A percentile compares a stretch with the other conserved stretches of the same genome.
Conservation (phyloP, 2,329 filamentous ascomycete species). For the Exophiala xenobiotica region DNA sequence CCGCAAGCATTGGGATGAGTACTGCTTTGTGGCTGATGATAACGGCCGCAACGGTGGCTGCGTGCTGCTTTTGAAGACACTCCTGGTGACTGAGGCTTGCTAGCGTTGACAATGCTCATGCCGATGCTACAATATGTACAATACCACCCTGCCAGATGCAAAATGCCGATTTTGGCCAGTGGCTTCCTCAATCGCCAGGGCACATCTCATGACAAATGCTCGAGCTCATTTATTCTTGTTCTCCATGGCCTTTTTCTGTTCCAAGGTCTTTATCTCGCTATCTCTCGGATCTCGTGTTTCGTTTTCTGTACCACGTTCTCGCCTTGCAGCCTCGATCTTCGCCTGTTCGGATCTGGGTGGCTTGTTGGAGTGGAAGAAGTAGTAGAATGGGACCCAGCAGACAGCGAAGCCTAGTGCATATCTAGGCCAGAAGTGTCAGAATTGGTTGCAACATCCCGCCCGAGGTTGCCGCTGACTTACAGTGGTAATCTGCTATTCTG, state of each 20-base stretch:
- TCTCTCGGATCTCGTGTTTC: slow-evolving; percentile 23
- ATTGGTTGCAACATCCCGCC: neutral
- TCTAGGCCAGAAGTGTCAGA: neutral
- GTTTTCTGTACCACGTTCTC: slow-evolving; percentile 4
- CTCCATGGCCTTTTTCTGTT: slow-evolving; percentile 19
- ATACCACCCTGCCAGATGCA: neutral
- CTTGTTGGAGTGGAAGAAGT: slow-evolving; percentile 22
- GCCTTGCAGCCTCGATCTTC: slow-evolving; percentile 8
- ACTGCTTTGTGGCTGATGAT: too few species aligned
- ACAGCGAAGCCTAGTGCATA: slow-evolving; percentile 1
- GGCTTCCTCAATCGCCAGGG: too few species aligned
- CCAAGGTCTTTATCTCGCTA: slow-evolving; percentile 21
- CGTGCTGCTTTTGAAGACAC: too few species aligned
- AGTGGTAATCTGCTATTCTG: slow-evolving; percentile 8
- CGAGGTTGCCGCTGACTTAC: neutral
- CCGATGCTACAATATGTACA: too few species aligned
- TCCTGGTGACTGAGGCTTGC: too few species aligned
- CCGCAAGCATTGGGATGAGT: neutral
- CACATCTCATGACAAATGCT: too few species aligned
- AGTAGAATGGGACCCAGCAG: slow-evolving; percentile 18
- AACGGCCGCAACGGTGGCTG: too few species aligned
- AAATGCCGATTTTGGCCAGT: neutral
- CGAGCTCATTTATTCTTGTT: neutral
- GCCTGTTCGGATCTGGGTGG: slow-evolving; percentile 4
- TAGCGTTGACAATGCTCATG: too few species aligned